These are phyloP conservation scores for Pleurotus citrinopileatus DNA, from an alignment of 768 basidiomycete genomes.

Conservation along the genomic window DNA sequence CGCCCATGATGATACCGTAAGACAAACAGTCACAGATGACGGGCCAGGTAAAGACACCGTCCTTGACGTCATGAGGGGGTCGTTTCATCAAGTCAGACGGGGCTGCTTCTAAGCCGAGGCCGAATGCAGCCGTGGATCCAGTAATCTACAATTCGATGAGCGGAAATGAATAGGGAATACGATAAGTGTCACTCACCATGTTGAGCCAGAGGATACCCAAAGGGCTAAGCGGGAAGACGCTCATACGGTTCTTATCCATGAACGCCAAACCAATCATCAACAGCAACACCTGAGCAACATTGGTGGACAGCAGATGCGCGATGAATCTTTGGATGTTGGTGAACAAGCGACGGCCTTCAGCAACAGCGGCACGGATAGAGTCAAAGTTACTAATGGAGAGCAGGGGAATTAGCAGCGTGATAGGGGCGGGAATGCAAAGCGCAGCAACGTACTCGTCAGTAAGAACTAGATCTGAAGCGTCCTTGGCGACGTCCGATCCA, in stretches of 20 bases:
- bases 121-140: slow-evolving; percentile 53
- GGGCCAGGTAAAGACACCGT: slow-evolving; percentile 36
- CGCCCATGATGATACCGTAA: slow-evolving; percentile 36
- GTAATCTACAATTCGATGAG: slow-evolving; percentile 22
- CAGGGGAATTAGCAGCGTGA: not conserved
- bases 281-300: slow-evolving; percentile 53
- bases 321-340: slow-evolving; percentile 57
- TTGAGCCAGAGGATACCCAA: slow-evolving; percentile 52
- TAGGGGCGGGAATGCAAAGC: slow-evolving; percentile 47
- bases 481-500: slow-evolving; percentile 29
- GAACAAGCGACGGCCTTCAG: slow-evolving; percentile 56
- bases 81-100: slow-evolving; percentile 47
- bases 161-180: not conserved
- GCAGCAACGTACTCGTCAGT: slow-evolving; percentile 75
- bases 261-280: slow-evolving; percentile 57
- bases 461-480: slow-evolving; percentile 57
- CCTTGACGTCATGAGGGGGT: slow-evolving; percentile 36
- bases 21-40: slow-evolving; percentile 34
- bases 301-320: slow-evolving; percentile 49
- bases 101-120: slow-evolving; percentile 50
- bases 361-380: slow-evolving; percentile 55
- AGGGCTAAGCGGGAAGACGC: slow-evolving; percentile 57
- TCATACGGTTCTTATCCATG: slow-evolving; percentile 40
- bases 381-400: slow-evolving; percentile 44
- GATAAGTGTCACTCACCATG: slow-evolving; percentile 29